Evolutionary conservation across 371 early-diverging fungal species (phyloP).

Genomic region (Mortierella sp.): DNA sequence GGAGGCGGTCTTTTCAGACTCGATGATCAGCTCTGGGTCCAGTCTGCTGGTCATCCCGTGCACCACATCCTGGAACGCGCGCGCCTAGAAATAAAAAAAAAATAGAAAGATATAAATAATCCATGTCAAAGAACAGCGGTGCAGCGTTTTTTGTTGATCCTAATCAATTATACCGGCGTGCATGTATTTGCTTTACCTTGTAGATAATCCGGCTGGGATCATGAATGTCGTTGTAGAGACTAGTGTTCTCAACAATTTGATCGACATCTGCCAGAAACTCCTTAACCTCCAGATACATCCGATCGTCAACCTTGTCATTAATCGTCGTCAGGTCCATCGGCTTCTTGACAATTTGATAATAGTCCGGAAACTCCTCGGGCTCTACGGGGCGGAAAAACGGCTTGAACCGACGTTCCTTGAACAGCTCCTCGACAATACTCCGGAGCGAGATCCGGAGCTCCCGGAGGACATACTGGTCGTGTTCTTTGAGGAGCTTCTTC

Average conservation of each 20-base stretch:
- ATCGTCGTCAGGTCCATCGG: slow-evolving; percentile 84
- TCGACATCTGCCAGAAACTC: slow-evolving; percentile 67
- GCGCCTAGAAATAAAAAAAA: slow-evolving; percentile 23
- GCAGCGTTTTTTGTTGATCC: too few relatives aligned
- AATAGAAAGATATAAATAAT: not conserved
- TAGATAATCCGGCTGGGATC: slow-evolving; percentile 45
- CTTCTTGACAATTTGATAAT: slow-evolving; percentile 67
- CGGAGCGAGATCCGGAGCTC: slow-evolving; percentile 66
- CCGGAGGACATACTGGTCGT: slow-evolving; percentile 61
- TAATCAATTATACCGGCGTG: not conserved
- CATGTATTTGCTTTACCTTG: slow-evolving; percentile 18
- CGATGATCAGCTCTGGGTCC: slow-evolving; percentile 46
- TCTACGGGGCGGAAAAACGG: slow-evolving; percentile 63
- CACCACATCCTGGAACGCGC: slow-evolving; percentile 46
- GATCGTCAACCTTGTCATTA: slow-evolving; percentile 69
- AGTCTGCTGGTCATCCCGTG: slow-evolving; percentile 45
- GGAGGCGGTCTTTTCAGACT: slow-evolving; percentile 48
- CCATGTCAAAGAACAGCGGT: too few relatives aligned
- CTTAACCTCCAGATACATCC: slow-evolving; percentile 65
- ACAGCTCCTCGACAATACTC: slow-evolving; percentile 61
- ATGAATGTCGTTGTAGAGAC: slow-evolving; percentile 33
- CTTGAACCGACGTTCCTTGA: slow-evolving; percentile 61
- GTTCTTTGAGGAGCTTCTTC: slow-evolving; percentile 57
- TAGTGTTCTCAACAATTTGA: slow-evolving; percentile 54
- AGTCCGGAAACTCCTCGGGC: slow-evolving; percentile 53